Evolutionary conservation across 345 rosid genomes (phyloP).

Genomic region (Clausena lansium): DNA sequence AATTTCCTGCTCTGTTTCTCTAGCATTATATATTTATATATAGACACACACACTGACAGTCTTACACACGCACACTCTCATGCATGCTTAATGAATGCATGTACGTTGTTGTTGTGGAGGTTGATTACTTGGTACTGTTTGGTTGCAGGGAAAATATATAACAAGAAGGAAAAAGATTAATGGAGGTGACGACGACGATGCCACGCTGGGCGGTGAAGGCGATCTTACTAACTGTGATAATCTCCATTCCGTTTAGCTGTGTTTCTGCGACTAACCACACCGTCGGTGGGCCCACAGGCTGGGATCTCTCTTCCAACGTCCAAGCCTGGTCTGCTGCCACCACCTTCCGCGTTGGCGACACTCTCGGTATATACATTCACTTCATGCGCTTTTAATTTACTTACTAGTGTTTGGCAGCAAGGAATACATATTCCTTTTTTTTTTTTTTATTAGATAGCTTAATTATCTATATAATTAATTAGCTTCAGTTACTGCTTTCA

Average conservation of each 20-base stretch:
- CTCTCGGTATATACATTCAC: neutral
- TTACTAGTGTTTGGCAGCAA: no score
- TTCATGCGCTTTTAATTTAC: neutral
- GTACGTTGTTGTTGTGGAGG: no score
- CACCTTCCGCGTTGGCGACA: neutral
- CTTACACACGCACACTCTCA: no score
- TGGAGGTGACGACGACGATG: neutral
- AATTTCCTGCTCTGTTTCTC: neutral
- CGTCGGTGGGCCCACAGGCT: constrained; percentile 19
- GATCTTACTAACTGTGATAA: neutral
- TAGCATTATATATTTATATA: neutral
- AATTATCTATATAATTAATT: no score
- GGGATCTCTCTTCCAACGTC: constrained; percentile 18
- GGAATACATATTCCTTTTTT: no score
- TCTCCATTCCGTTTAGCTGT: neutral
- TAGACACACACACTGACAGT: no score
- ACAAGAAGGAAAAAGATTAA: neutral
- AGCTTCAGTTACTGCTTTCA: neutral
- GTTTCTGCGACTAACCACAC: constrained; percentile 7
- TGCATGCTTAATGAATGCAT: no score
- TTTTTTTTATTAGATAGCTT: no score
- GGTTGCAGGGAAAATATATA: neutral
- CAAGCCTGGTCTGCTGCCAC: neutral
- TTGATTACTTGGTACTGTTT: neutral
- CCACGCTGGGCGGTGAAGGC: constrained; percentile 14